Evolutionary conservation across 1,284 basidiomycete genomes (phyloP), one percentile per base, ranked within the genome.

Genomic region (Fomitopsis pinicola): DNA sequence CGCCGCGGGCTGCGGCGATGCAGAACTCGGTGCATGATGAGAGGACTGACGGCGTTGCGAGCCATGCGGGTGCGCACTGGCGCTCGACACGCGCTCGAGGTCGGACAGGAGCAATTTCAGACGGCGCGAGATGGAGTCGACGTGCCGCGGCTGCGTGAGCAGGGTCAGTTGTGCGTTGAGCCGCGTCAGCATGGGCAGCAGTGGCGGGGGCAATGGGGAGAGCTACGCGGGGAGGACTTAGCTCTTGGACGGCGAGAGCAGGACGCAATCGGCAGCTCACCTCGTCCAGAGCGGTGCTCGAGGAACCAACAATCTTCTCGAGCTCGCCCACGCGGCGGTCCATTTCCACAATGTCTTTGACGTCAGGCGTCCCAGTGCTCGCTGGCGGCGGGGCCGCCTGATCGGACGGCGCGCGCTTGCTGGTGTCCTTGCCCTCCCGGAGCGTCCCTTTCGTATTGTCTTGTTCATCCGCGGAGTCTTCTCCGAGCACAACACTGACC

Each of bases 81-180:
- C 69, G 53, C 82, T 82, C 58, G 91, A 88, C 0, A 89, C 86
- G 19, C 95, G 87, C 63, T 98, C 97, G 59, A 99, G 84, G 73
- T 99, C 97, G 0, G 94, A 91, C 8, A 97, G 83, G 17, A 98
- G 85, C 9, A 98, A 80, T 71, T 98, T 99, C 66, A 98, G 86
- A 8, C 97, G 88, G 17, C 96, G 86, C 1, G 95, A 95, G 65
- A 98, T 92, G n/a, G 94, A 91, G 74, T 99, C 97, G 42, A 99
- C 89, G 72, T 99, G 96, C 6, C 95, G 88, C 0, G 97, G 97
- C 78, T 98, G 95, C 0, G 95, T 94, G 57, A 99, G 85, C 15
- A 98, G 81, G 2, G 88, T 87, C 35, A 98, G 80, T 74, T 95
- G 92, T 33, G 88, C 87, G 70, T 94, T 94, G 42, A 98, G 84